These are phyloP conservation scores for Didymella sp. DNA, from an alignment of 2,329 filamentous ascomycete species.

Conservation along the genomic window DNA sequence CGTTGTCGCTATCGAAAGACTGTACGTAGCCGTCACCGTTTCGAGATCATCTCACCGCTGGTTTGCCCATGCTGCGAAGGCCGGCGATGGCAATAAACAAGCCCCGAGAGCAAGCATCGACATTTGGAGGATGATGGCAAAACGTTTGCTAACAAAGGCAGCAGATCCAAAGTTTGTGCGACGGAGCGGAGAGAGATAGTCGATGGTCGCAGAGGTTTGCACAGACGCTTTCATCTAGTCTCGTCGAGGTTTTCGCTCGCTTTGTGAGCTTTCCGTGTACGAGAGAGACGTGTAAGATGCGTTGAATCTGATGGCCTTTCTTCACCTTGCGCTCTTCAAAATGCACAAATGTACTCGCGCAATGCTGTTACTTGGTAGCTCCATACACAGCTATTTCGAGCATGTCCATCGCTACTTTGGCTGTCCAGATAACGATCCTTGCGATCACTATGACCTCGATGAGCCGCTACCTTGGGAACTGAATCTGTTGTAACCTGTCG, in stretches of 20 bases:
- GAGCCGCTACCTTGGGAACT: background rate
- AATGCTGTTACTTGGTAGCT: background rate
- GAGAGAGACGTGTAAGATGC: background rate
- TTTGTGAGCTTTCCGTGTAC: background rate
- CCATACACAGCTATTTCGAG: background rate
- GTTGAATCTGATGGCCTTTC: background rate
- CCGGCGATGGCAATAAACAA: background rate
- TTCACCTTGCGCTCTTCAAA: background rate
- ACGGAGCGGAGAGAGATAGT: background rate
- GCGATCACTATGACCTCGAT: background rate
- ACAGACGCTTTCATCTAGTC: background rate
- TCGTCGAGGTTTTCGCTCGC: background rate
- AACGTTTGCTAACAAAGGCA: background rate
- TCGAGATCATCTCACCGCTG: slow-evolving; percentile 20
- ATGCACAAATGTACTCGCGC: background rate
- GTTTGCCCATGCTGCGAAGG: background rate
- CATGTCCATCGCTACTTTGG: background rate
- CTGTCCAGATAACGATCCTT: background rate
- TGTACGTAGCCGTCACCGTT: slow-evolving; percentile 8
- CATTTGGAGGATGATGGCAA: background rate
- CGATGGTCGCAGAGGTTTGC: background rate
- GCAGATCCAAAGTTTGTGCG: background rate
- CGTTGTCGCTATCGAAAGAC: background rate
- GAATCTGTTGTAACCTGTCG: background rate
- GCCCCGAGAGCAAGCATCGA: background rate